These are phyloP conservation scores for Scalesia atractyloides DNA, from an alignment of 129 eudicot species.

Conservation along the genomic window DNA sequence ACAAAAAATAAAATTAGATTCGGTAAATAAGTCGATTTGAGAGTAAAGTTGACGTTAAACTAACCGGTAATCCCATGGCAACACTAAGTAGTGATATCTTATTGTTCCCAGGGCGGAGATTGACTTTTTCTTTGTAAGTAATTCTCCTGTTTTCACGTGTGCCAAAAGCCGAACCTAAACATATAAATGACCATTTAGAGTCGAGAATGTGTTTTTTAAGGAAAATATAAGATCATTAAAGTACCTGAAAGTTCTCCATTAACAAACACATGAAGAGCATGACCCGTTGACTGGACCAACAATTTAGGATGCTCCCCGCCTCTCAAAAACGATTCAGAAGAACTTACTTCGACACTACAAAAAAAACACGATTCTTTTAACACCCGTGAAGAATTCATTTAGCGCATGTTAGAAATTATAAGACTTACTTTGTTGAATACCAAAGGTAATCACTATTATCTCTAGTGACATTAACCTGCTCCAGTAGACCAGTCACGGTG, in stretches of 20 bases:
- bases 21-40: neutral
- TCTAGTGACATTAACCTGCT: conserved; percentile 63
- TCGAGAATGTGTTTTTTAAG: neutral
- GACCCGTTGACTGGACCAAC: conserved; percentile 75
- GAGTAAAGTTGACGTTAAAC: conserved; percentile 21
- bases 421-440: conserved; percentile 55
- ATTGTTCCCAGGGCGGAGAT: conserved; percentile 74
- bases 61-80: conserved; percentile 91
- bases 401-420: neutral
- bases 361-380: neutral
- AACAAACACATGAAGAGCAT: conserved; percentile 80
- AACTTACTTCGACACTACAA: conserved; percentile 65
- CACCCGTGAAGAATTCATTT: neutral
- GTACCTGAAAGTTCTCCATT: conserved; percentile 87
- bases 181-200: neutral
- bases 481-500: conserved; percentile 48
- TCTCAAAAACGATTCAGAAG: conserved; percentile 74
- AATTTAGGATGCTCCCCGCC: conserved; percentile 75
- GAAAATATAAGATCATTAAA: neutral
- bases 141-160: conserved; percentile 69
- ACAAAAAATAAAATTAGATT: neutral
- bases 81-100: conserved; percentile 78
- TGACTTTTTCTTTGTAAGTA: conserved; percentile 52
- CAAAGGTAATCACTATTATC: conserved; percentile 58
- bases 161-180: conserved; percentile 80